Percentiles rank a stretch among this genome's conserved stretches.
Conservation (phyloP, 371 early-diverging fungal species). For the Mucor indicus region DNA sequence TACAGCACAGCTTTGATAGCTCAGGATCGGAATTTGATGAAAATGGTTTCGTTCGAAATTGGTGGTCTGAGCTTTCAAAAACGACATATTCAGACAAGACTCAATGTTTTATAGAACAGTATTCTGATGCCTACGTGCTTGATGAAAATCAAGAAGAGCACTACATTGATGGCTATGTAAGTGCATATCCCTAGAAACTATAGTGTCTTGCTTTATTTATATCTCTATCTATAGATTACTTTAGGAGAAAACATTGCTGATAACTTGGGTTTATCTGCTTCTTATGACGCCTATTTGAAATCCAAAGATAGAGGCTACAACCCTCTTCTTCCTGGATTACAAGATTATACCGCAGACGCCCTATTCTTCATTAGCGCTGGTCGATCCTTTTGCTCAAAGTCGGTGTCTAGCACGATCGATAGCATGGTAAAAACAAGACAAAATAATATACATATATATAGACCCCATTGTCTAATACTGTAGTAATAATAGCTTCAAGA, state of each 20-base stretch:
- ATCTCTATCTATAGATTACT: slow-evolving; percentile 31
- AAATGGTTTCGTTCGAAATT: slow-evolving; percentile 36
- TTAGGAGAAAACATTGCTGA: slow-evolving; percentile 77
- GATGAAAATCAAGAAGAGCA: slow-evolving; percentile 21
- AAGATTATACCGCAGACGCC: slow-evolving; percentile 32
- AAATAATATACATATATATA: too few species aligned
- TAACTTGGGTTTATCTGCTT: slow-evolving; percentile 60
- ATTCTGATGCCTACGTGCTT: slow-evolving; percentile 42
- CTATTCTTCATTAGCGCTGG: slow-evolving; percentile 47
- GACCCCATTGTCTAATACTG: too few species aligned
- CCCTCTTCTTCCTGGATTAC: slow-evolving; percentile 19
- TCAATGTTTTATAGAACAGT: slow-evolving; percentile 62
- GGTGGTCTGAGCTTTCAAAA: slow-evolving; percentile 59
- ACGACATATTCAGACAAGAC: slow-evolving; percentile 43
- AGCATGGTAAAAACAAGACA: slow-evolving; percentile 22
- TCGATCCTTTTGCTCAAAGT: slow-evolving; percentile 37
- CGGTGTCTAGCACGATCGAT: slow-evolving; percentile 18
- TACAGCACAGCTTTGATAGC: slow-evolving; percentile 45
- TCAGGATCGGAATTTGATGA: slow-evolving; percentile 53
- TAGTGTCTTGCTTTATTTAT: neutral
- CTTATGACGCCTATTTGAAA: slow-evolving; percentile 38
- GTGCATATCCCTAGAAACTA: neutral
- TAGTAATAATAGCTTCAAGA: slow-evolving; percentile 25
- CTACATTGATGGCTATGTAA: slow-evolving; percentile 42
- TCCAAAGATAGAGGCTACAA: slow-evolving; percentile 29